Conservation (phyloP, 805 yeast genomes). For the Nakazawaea siamensis region DNA sequence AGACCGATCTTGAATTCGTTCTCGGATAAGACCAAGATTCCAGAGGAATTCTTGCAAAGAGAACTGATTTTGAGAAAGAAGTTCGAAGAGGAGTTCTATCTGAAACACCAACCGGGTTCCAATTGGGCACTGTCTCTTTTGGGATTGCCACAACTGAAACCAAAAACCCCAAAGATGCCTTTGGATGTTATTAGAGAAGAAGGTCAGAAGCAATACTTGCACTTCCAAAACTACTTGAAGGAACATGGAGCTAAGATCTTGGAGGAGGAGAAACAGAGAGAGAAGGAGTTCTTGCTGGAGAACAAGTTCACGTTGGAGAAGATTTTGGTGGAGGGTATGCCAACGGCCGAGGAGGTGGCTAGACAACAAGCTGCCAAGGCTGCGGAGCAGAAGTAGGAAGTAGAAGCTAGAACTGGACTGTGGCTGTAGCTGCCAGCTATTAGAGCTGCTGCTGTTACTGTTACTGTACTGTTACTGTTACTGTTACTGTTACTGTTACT, state of each 20-base stretch:
- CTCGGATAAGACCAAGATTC: constrained; percentile 54
- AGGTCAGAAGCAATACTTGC: constrained; percentile 82
- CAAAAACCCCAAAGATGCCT: constrained; percentile 58
- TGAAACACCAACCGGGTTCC: constrained; percentile 29
- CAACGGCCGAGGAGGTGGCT: constrained; percentile 59
- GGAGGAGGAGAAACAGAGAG: constrained; percentile 76
- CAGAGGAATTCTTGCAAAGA: constrained; percentile 74
- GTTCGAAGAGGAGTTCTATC: constrained; percentile 48
- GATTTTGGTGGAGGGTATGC: constrained; percentile 75
- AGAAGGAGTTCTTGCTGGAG: constrained; percentile 74
- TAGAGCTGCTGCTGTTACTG: no score
- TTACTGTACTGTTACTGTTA: no score
- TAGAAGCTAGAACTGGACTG: no score
- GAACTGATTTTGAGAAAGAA: constrained; percentile 67
- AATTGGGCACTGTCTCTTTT: constrained; percentile 53
- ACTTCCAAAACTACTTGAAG: constrained; percentile 56
- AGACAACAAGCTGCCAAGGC: constrained; percentile 19
- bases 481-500: no score
- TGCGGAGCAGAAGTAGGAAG: not conserved
- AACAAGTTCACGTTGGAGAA: constrained; percentile 82
- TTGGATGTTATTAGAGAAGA: constrained; percentile 85
- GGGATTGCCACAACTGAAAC: constrained; percentile 49
- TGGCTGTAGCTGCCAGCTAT: no score
- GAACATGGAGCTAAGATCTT: constrained; percentile 60
- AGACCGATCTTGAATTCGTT: constrained; percentile 80